Evolutionary conservation across 257 asterid species (phyloP).

Genomic region (Ligustrum vulgare): DNA sequence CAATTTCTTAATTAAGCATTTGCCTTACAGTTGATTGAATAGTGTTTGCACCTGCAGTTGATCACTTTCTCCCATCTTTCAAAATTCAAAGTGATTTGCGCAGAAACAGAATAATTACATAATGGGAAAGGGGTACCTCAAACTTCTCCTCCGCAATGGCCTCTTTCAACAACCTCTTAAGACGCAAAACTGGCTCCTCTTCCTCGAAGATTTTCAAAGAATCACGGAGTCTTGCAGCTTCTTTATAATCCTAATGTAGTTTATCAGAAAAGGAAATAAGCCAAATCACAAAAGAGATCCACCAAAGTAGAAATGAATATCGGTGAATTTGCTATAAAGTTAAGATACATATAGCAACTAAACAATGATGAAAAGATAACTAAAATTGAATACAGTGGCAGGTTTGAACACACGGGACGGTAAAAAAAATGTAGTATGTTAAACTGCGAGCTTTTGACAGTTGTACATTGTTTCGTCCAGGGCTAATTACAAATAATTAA

Average conservation of each 20-base stretch:
- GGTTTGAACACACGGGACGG: no score
- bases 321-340: no score
- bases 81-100: not conserved
- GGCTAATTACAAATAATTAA: not conserved
- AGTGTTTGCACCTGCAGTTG: not conserved
- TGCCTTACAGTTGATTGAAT: not conserved
- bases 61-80: not conserved
- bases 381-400: no score
- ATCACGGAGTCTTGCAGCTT: not conserved
- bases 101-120: not conserved
- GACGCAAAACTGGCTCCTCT: constrained; percentile 24
- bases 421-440: not conserved
- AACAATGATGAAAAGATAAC: no score
- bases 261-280: no score
- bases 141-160: constrained; percentile 78
- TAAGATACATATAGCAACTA: no score
- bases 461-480: not conserved
- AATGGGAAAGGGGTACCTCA: constrained; percentile 45
- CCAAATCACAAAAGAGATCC: no score
- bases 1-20: not conserved
- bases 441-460: no score
- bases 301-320: no score
- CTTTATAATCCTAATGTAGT: not conserved
- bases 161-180: constrained; percentile 65
- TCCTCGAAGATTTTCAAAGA: not conserved